phyloP scores from a whole-genome alignment of 2,329 filamentous ascomycete genomes.

The Fusarium falciforme region DNA sequence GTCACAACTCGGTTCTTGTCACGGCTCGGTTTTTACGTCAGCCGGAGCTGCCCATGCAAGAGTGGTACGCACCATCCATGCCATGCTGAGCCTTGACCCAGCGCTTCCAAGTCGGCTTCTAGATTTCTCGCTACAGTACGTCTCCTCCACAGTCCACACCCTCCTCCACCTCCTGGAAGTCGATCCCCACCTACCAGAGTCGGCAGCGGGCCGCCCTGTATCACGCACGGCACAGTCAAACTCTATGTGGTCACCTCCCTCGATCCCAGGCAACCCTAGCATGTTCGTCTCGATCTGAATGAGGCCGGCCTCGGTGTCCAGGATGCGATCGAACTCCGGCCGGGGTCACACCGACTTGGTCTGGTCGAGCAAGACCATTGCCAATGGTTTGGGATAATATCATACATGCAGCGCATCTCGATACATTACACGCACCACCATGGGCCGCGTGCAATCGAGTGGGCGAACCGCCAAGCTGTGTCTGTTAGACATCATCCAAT shows the following conservation, averaged over 20 bases:
- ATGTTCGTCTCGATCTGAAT: background rate
- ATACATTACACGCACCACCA: background rate
- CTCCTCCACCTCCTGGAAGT: slow-evolving; percentile 4
- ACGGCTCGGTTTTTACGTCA: background rate
- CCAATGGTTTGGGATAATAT: background rate
- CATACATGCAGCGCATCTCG: background rate
- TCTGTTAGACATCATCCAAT: background rate
- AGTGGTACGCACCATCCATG: background rate
- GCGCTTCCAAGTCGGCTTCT: background rate
- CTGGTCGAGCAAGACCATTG: background rate
- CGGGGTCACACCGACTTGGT: background rate
- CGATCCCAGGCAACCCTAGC: background rate
- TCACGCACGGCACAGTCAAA: background rate
- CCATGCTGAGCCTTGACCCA: background rate
- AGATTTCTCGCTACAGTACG: background rate
- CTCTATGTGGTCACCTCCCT: background rate
- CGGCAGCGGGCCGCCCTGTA: slow-evolving; percentile 1
- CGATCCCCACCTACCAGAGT: slow-evolving; percentile 10
- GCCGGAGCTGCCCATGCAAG: background rate
- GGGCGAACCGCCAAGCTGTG: background rate
- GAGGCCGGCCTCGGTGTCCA: background rate
- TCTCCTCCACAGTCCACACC: background rate
- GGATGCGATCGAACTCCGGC: background rate
- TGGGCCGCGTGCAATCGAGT: background rate
- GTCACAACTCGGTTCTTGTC: background rate